Base-by-base conservation (phyloP, 1,284 basidiomycete species). In the Cutaneotrichosporon arboriforme region DNA sequence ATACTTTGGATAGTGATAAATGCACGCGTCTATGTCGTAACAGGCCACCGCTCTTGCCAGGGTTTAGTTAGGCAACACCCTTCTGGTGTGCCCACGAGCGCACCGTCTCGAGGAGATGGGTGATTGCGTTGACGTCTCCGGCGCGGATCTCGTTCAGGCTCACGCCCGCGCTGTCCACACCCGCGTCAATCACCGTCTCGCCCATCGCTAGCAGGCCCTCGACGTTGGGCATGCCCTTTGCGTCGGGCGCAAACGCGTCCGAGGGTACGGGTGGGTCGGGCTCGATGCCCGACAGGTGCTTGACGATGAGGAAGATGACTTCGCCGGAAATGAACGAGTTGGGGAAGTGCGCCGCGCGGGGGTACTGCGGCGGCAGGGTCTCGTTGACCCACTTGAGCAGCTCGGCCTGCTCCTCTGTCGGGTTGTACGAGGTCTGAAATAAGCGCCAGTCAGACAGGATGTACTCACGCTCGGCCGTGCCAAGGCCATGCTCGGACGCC, bases 61-160 rank as follows among this genome's bases (percentile, higher is more conserved):
- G n/a, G n/a, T n/a, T n/a, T n/a, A n/a, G n/a, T n/a, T 46, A 46
- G 3, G 45, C 45, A 7, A 23, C 33, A 18, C 45, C 45, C 45
- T 46, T 46, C 38, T 41, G 35, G 13, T 18, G 35, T n/a, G 57
- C 47, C 68, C 68, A 70, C 2, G 40, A 39, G 34, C 57, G 55
- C 18, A 93, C 74, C 49, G 87, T 85, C 60, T 81, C 83, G 61
- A 94, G 71, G 22, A 94, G 76, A 68, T 88, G 84, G 8, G 85
- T 65, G 59, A 92, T 82, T 76, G 88, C 90, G 40, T 85, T 84
- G 39, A 81, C 77, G 69, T 86, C 87, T 37, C 87, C 88, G 57
- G 82, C 81, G 49, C 87, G 79, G 41, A 96, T 80, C 72, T 94
- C 91, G 68, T 92, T 92, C 75, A 94, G 90, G 65, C 87, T 91